A percentile compares a stretch with the other conserved stretches of the same genome.
phyloP scores from a whole-genome alignment of 495 filamentous ascomycete species.

The Annulohypoxylon bovei region DNA sequence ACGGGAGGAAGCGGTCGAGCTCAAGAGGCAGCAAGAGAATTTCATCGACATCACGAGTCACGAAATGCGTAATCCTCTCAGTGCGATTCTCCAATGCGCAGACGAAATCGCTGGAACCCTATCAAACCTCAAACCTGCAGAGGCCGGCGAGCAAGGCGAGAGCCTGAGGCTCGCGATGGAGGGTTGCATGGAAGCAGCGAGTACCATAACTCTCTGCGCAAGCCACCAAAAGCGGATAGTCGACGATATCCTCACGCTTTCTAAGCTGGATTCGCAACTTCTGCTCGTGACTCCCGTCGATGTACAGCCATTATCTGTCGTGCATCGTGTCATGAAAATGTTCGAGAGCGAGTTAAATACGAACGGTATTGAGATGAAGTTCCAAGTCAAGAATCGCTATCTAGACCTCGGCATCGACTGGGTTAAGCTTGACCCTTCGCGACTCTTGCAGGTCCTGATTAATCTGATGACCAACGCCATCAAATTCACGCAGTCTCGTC shows the following conservation, averaged over 20 bases:
- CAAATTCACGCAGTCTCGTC: constrained; percentile 75
- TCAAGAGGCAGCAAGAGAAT: constrained; percentile 77
- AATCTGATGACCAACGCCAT: constrained; percentile 84
- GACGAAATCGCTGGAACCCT: constrained; percentile 75
- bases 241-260: constrained; percentile 83
- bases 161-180: constrained; percentile 52
- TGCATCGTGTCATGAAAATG: constrained; percentile 78
- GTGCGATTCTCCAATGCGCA: constrained; percentile 81
- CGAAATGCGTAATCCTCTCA: constrained; percentile 86
- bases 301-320: constrained; percentile 73
- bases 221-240: constrained; percentile 83
- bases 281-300: constrained; percentile 78
- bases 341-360: constrained; percentile 81
- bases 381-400: constrained; percentile 73
- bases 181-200: constrained; percentile 76
- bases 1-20: constrained; percentile 69
- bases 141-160: constrained; percentile 32
- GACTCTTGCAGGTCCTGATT: constrained; percentile 81
- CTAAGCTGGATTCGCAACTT: constrained; percentile 85
- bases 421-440: constrained; percentile 80
- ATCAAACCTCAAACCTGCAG: constrained; percentile 49
- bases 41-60: constrained; percentile 92
- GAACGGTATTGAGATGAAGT: constrained; percentile 75
- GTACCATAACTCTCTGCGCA: constrained; percentile 84
- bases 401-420: constrained; percentile 71